Percentiles rank a stretch among this genome's conserved stretches.
Conservation (phyloP, 1,139 yeast genomes). For the Diutina rugosa region DNA sequence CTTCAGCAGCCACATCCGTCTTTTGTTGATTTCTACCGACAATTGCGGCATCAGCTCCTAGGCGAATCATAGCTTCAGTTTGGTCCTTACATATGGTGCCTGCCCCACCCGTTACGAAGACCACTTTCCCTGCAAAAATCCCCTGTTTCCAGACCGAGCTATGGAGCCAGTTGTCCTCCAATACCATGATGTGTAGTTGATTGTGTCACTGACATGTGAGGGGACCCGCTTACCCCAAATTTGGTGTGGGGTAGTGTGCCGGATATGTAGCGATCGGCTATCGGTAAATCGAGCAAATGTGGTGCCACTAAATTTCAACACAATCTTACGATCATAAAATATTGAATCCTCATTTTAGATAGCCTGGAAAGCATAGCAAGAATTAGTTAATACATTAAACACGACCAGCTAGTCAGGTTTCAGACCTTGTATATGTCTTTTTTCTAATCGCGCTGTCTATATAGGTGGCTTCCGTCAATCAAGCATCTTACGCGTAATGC, state of each 20-base stretch:
- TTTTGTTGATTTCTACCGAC: slow-evolving; percentile 62
- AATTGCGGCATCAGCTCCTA: slow-evolving; percentile 82
- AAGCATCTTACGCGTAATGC: background rate
- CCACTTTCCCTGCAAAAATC: slow-evolving; percentile 71
- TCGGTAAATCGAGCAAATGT: background rate
- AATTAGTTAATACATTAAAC: too few relatives aligned
- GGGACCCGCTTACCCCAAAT: background rate
- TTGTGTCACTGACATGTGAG: background rate
- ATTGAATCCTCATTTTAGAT: too few relatives aligned
- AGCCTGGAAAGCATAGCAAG: too few relatives aligned
- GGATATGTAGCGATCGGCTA: background rate
- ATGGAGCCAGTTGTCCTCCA: background rate
- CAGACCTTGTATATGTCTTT: too few relatives aligned
- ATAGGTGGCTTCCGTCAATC: too few relatives aligned
- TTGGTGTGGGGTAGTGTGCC: background rate
- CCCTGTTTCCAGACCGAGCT: slow-evolving; percentile 35
- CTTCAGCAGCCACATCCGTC: slow-evolving; percentile 56
- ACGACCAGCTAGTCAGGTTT: too few relatives aligned
- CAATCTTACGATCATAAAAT: too few relatives aligned
- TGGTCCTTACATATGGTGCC: slow-evolving; percentile 87
- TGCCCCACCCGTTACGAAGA: slow-evolving; percentile 89
- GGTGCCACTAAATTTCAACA: too few relatives aligned
- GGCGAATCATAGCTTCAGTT: slow-evolving; percentile 62
- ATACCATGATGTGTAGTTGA: background rate
- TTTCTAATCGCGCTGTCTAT: too few relatives aligned